These are phyloP conservation scores for Sporisorium reilianum DNA, from an alignment of 1,284 basidiomycete genomes.

Conservation along the genomic window DNA sequence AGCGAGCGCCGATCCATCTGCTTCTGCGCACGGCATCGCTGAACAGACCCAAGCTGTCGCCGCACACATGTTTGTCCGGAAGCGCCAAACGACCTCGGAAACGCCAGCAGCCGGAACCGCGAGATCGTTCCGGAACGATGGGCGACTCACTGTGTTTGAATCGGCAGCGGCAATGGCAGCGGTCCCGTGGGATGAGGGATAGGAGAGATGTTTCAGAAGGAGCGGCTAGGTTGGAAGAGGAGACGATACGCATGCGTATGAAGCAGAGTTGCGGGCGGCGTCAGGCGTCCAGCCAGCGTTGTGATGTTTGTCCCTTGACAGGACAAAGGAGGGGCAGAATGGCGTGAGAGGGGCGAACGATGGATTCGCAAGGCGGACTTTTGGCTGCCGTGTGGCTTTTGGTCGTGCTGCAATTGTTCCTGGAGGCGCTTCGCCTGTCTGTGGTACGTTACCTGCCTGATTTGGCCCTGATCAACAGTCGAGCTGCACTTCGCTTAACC, in stretches of 20 bases:
- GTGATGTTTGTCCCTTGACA: background rate
- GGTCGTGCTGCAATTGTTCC: background rate
- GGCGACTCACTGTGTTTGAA: too few relatives aligned
- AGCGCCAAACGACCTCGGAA: too few relatives aligned
- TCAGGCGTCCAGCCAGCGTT: background rate
- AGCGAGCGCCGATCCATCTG: background rate
- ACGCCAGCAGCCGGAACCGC: too few relatives aligned
- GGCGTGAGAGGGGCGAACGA: background rate
- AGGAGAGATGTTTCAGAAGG: background rate
- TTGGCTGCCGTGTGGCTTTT: background rate
- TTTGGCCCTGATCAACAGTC: conserved; percentile 2
- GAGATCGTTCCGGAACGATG: too few relatives aligned
- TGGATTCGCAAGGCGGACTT: too few relatives aligned
- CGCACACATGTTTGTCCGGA: too few relatives aligned
- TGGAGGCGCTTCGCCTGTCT: too few relatives aligned
- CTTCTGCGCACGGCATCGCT: too few relatives aligned
- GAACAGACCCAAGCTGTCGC: too few relatives aligned
- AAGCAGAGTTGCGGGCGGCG: background rate
- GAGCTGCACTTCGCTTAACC: conserved; percentile 5
- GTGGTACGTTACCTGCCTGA: background rate
- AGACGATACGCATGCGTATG: background rate
- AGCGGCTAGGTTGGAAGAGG: background rate
- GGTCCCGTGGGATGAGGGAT: background rate
- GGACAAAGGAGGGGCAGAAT: background rate
- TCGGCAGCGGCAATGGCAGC: background rate